These are phyloP conservation scores for Penicillium sumatraense DNA, from an alignment of 2,329 filamentous ascomycete genomes.

Conservation along the genomic window DNA sequence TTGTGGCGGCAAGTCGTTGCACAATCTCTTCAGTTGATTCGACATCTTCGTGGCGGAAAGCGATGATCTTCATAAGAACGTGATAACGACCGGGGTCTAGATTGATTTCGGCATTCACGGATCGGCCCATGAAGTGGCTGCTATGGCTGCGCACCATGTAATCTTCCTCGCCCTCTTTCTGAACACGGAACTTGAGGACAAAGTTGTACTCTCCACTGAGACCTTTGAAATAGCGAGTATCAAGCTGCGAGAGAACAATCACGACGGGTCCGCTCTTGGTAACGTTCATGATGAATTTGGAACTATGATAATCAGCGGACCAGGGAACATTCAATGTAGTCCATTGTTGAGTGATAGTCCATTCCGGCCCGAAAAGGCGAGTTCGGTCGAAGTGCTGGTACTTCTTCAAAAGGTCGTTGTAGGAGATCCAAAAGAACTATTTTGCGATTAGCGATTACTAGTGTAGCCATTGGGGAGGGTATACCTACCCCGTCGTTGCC, in stretches of 20 bases:
- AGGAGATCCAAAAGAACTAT: slow-evolving; percentile 64
- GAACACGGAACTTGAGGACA: slow-evolving; percentile 62
- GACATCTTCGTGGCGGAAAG: slow-evolving; percentile 58
- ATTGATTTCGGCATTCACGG: slow-evolving; percentile 75
- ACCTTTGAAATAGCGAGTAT: slow-evolving; percentile 64
- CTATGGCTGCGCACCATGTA: slow-evolving; percentile 62
- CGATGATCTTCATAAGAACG: slow-evolving; percentile 75
- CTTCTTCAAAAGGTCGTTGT: slow-evolving; percentile 61
- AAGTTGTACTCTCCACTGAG: slow-evolving; percentile 63
- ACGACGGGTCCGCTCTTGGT: slow-evolving; percentile 58
- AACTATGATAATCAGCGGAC: slow-evolving; percentile 65
- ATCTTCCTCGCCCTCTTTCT: slow-evolving; percentile 64
- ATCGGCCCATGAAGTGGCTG: slow-evolving; percentile 68
- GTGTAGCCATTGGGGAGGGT: background rate
- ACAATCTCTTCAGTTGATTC: slow-evolving; percentile 70
- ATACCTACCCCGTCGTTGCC: slow-evolving; percentile 69
- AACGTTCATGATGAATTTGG: slow-evolving; percentile 62
- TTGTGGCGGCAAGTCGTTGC: slow-evolving; percentile 63
- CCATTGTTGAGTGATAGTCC: slow-evolving; percentile 66
- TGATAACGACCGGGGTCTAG: slow-evolving; percentile 76
- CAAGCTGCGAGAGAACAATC: slow-evolving; percentile 62
- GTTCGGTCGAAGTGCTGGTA: slow-evolving; percentile 66
- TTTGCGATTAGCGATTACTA: slow-evolving; percentile 6
- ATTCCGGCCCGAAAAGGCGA: slow-evolving; percentile 63
- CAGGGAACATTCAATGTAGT: slow-evolving; percentile 64